Conservation (phyloP, 352 stramenopile genomes). For the Globisporangium alternatum region DNA sequence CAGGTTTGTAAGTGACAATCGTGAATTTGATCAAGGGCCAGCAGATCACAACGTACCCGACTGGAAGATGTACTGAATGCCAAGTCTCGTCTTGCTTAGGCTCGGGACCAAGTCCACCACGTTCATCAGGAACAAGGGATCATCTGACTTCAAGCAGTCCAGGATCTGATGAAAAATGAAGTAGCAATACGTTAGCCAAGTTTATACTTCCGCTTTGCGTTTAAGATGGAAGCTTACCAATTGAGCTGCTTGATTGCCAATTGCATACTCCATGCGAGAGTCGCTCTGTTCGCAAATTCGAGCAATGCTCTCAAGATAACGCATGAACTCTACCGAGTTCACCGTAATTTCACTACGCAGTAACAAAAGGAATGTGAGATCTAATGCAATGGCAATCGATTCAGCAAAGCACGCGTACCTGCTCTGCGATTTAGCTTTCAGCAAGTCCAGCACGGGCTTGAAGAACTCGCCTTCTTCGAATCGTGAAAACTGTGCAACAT, state of each 20-base stretch:
- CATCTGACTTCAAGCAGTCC: slow-evolving; percentile 67
- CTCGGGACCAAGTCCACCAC: slow-evolving; percentile 76
- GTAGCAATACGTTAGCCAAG: background rate
- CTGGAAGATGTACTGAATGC: slow-evolving; percentile 73
- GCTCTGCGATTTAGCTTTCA: slow-evolving; percentile 42
- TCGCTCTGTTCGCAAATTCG: slow-evolving; percentile 57
- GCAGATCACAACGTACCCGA: slow-evolving; percentile 42
- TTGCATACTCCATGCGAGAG: slow-evolving; percentile 57
- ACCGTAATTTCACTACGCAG: slow-evolving; percentile 29
- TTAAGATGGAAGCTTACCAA: slow-evolving; percentile 21
- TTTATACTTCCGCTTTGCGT: background rate
- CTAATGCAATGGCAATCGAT: background rate
- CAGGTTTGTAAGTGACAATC: background rate
- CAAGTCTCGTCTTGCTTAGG: slow-evolving; percentile 59
- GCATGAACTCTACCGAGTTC: slow-evolving; percentile 75
- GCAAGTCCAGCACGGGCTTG: slow-evolving; percentile 44
- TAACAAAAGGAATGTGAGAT: background rate
- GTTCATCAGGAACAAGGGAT: slow-evolving; percentile 83
- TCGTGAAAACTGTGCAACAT: slow-evolving; percentile 34
- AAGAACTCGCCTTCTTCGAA: slow-evolving; percentile 41
- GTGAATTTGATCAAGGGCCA: background rate
- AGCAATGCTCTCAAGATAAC: slow-evolving; percentile 71
- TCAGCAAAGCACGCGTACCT: slow-evolving; percentile 23
- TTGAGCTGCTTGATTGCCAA: slow-evolving; percentile 39
- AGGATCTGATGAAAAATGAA: slow-evolving; percentile 43